Base-by-base conservation (phyloP, 1,284 basidiomycete species). In the Melampsora larici-populina region DNA sequence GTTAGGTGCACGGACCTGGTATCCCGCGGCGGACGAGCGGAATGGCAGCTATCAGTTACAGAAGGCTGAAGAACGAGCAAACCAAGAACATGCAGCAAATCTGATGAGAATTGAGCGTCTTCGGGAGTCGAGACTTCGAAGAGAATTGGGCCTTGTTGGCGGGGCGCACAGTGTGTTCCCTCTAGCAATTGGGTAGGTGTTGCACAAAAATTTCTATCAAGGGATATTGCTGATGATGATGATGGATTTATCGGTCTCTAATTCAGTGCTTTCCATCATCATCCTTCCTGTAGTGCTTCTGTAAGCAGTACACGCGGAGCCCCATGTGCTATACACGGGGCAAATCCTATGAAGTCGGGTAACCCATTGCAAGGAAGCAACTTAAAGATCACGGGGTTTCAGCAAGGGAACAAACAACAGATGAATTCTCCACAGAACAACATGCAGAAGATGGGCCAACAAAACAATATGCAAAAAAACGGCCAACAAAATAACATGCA, bases 1-100 rank as follows among this genome's bases (percentile, higher is more conserved):
- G n/a, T 49, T 60, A 21, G 60, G 70, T 64, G 70, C 60, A 40
- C 60, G 60, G 21, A 73, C 70, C 13, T 73, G 70, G 70, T 73
- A 73, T 26, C 70, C 70, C 40, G 70, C 33, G 58, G 33, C 49
- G 40, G 70, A 73, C 40, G 70, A 73, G 40, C 70, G 70, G 55
- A 40, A 60, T 26, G 70, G 70, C 11, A 51, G 33, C 26, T 64
- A 73, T 64, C 70, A 73, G 46, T 48, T 73, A 5, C 60, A 48
- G n/a, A 73, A 73, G 43, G 70, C 70, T 18, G 70, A 73, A 51
- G 31, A 62, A n/a, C 40, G 70, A 36, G 70, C 70, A 60, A 58
- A 48, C 26, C 24, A 51, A 33, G 63, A 73, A 49, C 63, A 73
- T 31, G 29, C 58, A 18, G 48, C 15, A 43, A 46, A 64, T 29